These are phyloP conservation scores for Sclerotinia sclerotiorum DNA, from an alignment of 2,329 filamentous ascomycete species.

Conservation along the genomic window DNA sequence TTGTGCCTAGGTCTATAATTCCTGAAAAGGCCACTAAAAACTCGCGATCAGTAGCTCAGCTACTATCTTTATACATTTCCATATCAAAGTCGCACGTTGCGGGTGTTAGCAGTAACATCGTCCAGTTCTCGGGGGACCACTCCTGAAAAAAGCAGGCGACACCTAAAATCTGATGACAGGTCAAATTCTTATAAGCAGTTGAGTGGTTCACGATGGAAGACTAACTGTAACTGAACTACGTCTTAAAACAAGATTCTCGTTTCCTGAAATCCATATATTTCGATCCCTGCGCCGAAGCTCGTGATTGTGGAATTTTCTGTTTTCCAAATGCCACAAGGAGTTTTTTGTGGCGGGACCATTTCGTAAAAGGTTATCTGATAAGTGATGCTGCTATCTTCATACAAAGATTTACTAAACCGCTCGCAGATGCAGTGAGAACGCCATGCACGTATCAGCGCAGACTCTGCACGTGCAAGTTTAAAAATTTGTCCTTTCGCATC, in stretches of 20 bases:
- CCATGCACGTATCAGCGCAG: not conserved
- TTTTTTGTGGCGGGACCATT: rapidly evolving
- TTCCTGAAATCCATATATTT: no score
- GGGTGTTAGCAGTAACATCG: not conserved
- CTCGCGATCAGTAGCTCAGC: not conserved
- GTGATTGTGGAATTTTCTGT: not conserved
- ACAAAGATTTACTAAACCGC: not conserved
- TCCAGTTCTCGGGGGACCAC: not conserved
- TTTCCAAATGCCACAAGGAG: not conserved
- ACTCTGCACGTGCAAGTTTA: not conserved
- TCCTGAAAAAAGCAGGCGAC: rapidly evolving
- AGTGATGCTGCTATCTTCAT: not conserved
- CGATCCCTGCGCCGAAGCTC: no score
- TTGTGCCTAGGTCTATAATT: not conserved
- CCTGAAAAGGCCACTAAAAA: not conserved
- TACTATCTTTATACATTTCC: not conserved
- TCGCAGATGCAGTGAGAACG: no score
- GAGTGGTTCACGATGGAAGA: rapidly evolving
- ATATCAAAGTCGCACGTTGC: rapidly evolving
- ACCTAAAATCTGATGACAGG: not conserved
- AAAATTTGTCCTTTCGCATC: no score
- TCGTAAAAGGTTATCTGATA: not conserved
- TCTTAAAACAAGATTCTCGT: not conserved
- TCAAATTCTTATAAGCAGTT: not conserved
- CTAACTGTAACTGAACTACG: not conserved